Base-by-base conservation (phyloP, 2,329 filamentous ascomycete species). In the Colletotrichum abscissum region DNA sequence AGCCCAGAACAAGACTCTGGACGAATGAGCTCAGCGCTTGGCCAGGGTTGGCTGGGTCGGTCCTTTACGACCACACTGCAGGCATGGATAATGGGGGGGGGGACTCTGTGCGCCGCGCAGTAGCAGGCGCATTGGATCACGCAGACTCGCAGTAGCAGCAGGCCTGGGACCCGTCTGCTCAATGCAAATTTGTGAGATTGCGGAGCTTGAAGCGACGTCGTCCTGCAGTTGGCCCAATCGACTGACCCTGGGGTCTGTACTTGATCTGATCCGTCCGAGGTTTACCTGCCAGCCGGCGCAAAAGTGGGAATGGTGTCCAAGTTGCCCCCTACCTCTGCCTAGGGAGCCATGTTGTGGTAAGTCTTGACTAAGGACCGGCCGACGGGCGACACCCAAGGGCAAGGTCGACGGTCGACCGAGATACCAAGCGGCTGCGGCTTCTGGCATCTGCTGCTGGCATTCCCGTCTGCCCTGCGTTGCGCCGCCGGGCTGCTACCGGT, bases 111-210 rank as follows among this genome's bases (percentile, higher is more conserved):
- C 62, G 49, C 60, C 42, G 60, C 60, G 38, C 38, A 63, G 60
- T 46, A 63, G 42, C 42, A 63, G 60, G 14, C n/a, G 60, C 42
- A 54, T 63, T 24, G 46, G 60, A 54, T 35, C 60, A 65, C 63
- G 63, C 63, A 65, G 63, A 42, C 38, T 64, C 28, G 35, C 35
- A 63, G 60, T 26, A 19, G 46, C 63, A 26, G 22, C 42, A 57
- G 19, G 22, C 19, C 35, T 22, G 12, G 62, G 63, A 22, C 54
- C 63, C 30, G 54, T 69, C 58, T 42, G 57, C 54, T 72, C 62
- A 56, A 72, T 64, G 70, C 70, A 69, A 69, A 59, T 73, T 69
- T 64, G 59, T 16, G 52, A 65, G 63, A 28, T 65, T 69, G 70
- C 70, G 66, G 66, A 56, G 59, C 66, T 73, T 69, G 69, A 59